phyloP scores from a whole-genome alignment of 2,329 filamentous ascomycete genomes.

The Zymoseptoria crescenta region DNA sequence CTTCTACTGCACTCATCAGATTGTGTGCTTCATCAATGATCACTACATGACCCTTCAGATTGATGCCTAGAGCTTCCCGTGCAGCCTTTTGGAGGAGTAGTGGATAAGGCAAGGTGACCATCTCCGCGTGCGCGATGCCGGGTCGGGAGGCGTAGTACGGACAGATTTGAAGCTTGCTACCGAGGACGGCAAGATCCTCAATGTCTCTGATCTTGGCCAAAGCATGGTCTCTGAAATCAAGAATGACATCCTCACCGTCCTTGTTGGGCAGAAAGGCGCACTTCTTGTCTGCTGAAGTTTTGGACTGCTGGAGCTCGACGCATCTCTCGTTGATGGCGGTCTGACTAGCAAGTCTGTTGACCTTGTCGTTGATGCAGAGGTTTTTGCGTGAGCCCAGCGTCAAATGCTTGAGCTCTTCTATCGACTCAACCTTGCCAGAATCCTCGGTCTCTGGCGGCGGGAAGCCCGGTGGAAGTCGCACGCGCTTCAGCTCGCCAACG shows the following conservation, averaged over 20 bases:
- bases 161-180: constrained; percentile 72
- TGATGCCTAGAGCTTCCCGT: constrained; percentile 78
- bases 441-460: constrained; percentile 15
- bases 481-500: constrained; percentile 69
- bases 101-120: constrained; percentile 88
- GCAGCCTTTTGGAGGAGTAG: constrained; percentile 79
- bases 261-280: constrained; percentile 74
- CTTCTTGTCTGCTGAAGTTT: constrained; percentile 52
- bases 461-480: constrained; percentile 67
- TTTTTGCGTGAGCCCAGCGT: constrained; percentile 81
- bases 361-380: constrained; percentile 79
- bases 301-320: constrained; percentile 75
- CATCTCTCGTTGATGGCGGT: constrained; percentile 91
- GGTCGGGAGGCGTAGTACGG: constrained; percentile 93
- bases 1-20: constrained; percentile 86
- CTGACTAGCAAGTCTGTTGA: constrained; percentile 59
- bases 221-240: constrained; percentile 77
- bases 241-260: constrained; percentile 61
- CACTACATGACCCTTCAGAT: constrained; percentile 79
- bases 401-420: constrained; percentile 67
- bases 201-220: constrained; percentile 85
- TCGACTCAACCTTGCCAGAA: constrained; percentile 22
- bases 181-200: constrained; percentile 75
- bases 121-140: constrained; percentile 66
- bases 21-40: constrained; percentile 98